phyloP scores from a whole-genome alignment of 164 flowering plant genomes.

The grape (Vitis vinifera) region ASM3070453v1 NC_081817.1:8296001-8296500 shows the following conservation, averaged over 20 bases:
- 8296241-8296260: constrained; percentile 80
- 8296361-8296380: constrained; percentile 54
- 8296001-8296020: no score
- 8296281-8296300: constrained; percentile 91
- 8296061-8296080: background rate
- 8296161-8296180: constrained; percentile 55
- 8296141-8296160: background rate
- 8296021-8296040: no score
- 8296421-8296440: constrained; percentile 33
- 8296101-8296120: no score
- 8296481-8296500: constrained; percentile 36
- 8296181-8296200: constrained; percentile 83
- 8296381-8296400: constrained; percentile 28
- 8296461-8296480: constrained; percentile 46
- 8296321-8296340: constrained; percentile 58
- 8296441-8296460: constrained; percentile 34
- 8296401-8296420: constrained; percentile 41
- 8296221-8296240: constrained; percentile 86
- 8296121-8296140: background rate
- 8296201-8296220: constrained; percentile 69
- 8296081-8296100: background rate
- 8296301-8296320: constrained; percentile 77
- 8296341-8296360: constrained; percentile 80
- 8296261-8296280: constrained; percentile 94
- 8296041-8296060: no score